Base-by-base conservation (phyloP, 495 filamentous ascomycete genomes). In the Hypoxylon cercidicola region DNA sequence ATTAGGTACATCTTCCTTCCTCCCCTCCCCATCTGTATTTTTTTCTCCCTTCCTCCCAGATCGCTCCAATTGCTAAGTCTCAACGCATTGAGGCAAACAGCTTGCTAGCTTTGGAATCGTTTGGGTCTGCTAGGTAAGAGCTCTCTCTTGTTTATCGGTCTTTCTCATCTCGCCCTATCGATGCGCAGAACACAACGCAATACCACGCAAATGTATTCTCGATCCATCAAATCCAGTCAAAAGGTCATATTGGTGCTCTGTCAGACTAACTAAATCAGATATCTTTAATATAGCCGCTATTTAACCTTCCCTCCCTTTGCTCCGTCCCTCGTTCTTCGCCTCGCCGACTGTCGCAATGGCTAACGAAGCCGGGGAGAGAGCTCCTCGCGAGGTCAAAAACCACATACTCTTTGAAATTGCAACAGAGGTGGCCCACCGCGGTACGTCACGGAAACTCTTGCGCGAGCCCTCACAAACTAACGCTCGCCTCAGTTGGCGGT, bases 351-450 rank as follows among this genome's bases (percentile, higher is more conserved):
- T 32, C 64, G 39, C 51, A 52, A 75, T 74, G 75, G 75, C 71
- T 28, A 59, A 16, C 65, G 77, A 79, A 51, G 71, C 74, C 23
- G 64, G 40, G 28, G 73, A 74, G 39, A 76, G 75, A 59, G 66
- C 67, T 52, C 67, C 72, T 55, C 79, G 81, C 58, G 79, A 83
- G 58, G 75, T 83, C 49, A 82, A 81, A 68, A 76, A 80, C 56
- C 81, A 82, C 64, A 68, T 82, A 16, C 88, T 99, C 47, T 99
- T 99, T 69, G 95, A 99, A 79, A 79, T 97, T 60, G 93, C 95
- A 28, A 98, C 95, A 13, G 95, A 99, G 73, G 95, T 97, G 60
- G 95, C 95, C 51, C 97, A 99, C 81, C 87, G 96, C 79, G 91
- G 91, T 92, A 84, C 53, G 80, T 74, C 49, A 44, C 60, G 32